phyloP scores from a whole-genome alignment of 2,329 filamentous ascomycete species.

The Neopestalotiopsis sp. region DNA sequence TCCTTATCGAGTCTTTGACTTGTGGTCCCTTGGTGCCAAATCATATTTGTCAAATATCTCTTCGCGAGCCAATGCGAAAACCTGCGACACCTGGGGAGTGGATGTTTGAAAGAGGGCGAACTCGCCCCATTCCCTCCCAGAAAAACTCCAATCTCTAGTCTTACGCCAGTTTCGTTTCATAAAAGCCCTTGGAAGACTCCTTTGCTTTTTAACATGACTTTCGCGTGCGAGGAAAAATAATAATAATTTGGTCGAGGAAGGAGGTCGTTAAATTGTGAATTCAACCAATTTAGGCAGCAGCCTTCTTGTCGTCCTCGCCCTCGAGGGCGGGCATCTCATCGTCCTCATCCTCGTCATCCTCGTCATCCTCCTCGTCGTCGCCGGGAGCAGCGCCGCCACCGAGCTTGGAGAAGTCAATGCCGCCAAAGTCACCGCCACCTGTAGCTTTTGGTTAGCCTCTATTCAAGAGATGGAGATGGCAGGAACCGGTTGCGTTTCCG shows the following conservation, averaged over 20 bases:
- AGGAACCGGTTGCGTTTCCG: background rate
- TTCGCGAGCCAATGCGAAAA: background rate
- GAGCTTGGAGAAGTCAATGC: conserved; percentile 94
- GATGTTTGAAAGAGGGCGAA: background rate
- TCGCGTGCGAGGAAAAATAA: background rate
- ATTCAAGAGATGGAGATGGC: background rate
- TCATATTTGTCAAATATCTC: background rate
- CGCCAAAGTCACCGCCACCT: conserved; percentile 74
- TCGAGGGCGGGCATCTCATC: conserved; percentile 88
- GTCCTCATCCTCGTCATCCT: conserved; percentile 65
- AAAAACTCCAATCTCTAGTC: conserved; percentile 17
- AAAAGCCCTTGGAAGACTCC: conserved; percentile 18
- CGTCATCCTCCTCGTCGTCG: conserved; percentile 51
- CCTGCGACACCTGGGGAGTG: background rate
- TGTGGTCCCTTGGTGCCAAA: background rate
- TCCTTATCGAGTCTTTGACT: background rate
- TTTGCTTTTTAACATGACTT: conserved; percentile 5
- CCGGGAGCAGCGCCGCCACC: conserved; percentile 61
- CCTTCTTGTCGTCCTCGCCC: conserved; percentile 56
- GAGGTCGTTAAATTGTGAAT: background rate
- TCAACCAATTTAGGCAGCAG: conserved; percentile 21
- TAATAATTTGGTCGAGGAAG: conserved; percentile 1
- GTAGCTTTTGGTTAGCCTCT: conserved; percentile 24
- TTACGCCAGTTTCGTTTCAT: conserved; percentile 16
- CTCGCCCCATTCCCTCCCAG: conserved; percentile 15